Evolutionary conservation across 768 basidiomycete species (phyloP), one percentile per base, ranked within the genome.

Genomic region (Leucocoprinus birnbaumii): DNA sequence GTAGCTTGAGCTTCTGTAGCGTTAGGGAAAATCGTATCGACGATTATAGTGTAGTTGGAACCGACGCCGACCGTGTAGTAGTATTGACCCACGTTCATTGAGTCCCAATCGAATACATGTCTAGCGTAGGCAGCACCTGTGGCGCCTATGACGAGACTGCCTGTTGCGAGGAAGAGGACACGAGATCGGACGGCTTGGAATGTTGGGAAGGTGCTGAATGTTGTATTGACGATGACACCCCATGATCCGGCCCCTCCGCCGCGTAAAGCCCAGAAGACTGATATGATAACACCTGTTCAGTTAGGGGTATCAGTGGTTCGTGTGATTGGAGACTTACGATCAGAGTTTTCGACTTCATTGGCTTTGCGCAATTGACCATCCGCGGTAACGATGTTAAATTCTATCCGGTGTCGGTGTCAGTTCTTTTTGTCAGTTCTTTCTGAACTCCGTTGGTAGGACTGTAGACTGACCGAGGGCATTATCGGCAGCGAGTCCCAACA

Each of bases 21-120:
- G 35, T 59, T 61, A 37, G 65, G 65, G 56, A 66, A 64, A 53
- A 45, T 50, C 14, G 67, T 60, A 21, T 42, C 16, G 6, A 53
- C 51, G 19, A 42, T 58, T 27, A 19, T 26, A 13, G 16, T 27
- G 26, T 47, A 47, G 9, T 10, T 47, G 46, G 26, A n/a, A 13
- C 46, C 46, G 3, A 16, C 11, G 47, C 57, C 25, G 2, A 51
- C 46, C 1, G 64, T 34, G 37, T 52, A 65, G 47, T 70, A 65
- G 43, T 72, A 73, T 51, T 71, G 71, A 6, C 67, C 67, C 1
- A 65, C 64, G 27, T 58, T 61, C 4, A 67, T 50, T 3, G 61
- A 37, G 56, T 73, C 72, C 62, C 66, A 65, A 51, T 70, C 70
- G 56, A 67, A 71, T 24, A 74, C 70, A 47, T 73, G 74, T n/a